Evolutionary conservation across 352 stramenopile genomes (phyloP).

Genomic region (Pythium rishiriense): DNA sequence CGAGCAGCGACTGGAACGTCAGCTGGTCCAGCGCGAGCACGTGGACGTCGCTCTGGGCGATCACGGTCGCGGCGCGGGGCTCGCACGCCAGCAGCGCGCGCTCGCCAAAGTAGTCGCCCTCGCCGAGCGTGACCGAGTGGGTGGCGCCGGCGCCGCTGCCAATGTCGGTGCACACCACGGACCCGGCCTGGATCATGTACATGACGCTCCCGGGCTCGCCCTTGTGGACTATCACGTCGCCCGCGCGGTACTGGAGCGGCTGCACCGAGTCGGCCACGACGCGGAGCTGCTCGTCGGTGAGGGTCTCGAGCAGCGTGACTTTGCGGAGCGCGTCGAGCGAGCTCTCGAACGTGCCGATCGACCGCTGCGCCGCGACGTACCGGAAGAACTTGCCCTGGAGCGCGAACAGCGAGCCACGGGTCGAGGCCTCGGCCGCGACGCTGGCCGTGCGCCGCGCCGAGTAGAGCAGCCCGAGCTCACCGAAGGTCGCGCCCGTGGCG

Average conservation of each 20-base stretch:
- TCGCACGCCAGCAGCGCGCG: slow-evolving; percentile 86
- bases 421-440: slow-evolving; percentile 38
- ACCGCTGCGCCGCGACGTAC: slow-evolving; percentile 46
- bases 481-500: slow-evolving; percentile 41
- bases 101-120: slow-evolving; percentile 93
- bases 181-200: slow-evolving; percentile 80
- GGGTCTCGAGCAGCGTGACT: slow-evolving; percentile 40
- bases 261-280: slow-evolving; percentile 46
- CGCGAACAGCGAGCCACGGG: slow-evolving; percentile 40
- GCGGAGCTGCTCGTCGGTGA: slow-evolving; percentile 49
- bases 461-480: slow-evolving; percentile 59
- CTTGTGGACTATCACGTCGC: slow-evolving; percentile 77
- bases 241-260: slow-evolving; percentile 45
- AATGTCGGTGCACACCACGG: slow-evolving; percentile 59
- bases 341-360: slow-evolving; percentile 40
- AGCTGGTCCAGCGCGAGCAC: slow-evolving; percentile 84
- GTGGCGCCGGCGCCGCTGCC: slow-evolving; percentile 34
- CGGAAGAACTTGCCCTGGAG: slow-evolving; percentile 55
- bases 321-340: slow-evolving; percentile 49
- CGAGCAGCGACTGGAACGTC: slow-evolving; percentile 91
- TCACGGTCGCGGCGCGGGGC: slow-evolving; percentile 86
- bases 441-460: slow-evolving; percentile 52
- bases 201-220: slow-evolving; percentile 69
- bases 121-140: slow-evolving; percentile 40
- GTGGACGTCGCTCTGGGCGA: slow-evolving; percentile 53